Percentiles rank a stretch among this genome's conserved stretches.
Evolutionary conservation across 306 rosid genomes (phyloP).

Genomic region (Mimosa bimucronata): DNA sequence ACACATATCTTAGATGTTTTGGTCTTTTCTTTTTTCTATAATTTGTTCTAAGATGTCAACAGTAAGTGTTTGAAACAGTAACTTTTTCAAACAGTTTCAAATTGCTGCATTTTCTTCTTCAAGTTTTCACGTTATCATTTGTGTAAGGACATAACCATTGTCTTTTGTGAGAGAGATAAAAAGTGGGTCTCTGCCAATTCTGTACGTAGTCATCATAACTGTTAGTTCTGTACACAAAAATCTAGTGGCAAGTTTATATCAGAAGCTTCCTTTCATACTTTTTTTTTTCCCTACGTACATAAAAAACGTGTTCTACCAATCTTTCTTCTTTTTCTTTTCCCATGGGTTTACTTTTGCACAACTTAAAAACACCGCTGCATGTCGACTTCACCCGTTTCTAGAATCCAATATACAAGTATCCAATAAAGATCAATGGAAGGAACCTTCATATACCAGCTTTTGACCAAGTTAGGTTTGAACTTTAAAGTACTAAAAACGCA

Average conservation of each 20-base stretch:
- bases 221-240: constrained; percentile 3
- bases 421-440: background rate
- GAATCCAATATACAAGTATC: background rate
- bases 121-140: background rate
- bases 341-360: constrained; percentile 12
- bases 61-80: background rate
- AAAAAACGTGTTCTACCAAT: background rate
- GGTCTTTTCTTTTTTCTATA: background rate
- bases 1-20: background rate
- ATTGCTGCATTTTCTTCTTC: background rate
- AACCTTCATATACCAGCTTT: constrained; percentile 28
- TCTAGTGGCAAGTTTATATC: constrained; percentile 27
- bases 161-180: background rate
- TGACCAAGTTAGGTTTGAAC: constrained; percentile 9
- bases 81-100: background rate
- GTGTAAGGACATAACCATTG: background rate
- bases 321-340: background rate
- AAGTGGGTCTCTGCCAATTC: constrained; percentile 21
- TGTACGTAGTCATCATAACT: background rate
- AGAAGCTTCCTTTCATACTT: background rate
- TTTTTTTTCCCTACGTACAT: background rate
- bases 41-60: background rate
- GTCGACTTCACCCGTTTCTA: background rate
- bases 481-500: background rate
- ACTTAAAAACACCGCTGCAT: background rate